phyloP scores from a whole-genome alignment of 441 rosid species.

The Manihot esculenta region DNA sequence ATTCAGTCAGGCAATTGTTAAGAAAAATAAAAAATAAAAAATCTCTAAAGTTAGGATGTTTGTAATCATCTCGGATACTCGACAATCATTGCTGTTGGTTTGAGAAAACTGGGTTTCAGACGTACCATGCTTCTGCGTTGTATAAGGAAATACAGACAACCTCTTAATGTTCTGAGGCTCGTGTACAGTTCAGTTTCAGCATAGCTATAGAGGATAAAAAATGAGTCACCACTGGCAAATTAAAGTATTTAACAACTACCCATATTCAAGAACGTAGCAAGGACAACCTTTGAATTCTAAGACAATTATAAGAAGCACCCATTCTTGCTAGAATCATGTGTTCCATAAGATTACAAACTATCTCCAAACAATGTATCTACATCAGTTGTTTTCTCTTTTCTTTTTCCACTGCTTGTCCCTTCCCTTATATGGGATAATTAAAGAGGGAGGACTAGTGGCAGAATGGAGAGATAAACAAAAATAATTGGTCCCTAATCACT shows the following conservation, averaged over 20 bases:
- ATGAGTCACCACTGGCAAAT: not conserved
- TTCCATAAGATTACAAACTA: not conserved
- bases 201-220: not conserved
- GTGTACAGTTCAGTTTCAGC: not conserved
- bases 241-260: not conserved
- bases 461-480: conserved; percentile 6
- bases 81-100: too few species aligned
- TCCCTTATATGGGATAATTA: not conserved
- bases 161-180: not conserved
- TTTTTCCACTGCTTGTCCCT: not conserved
- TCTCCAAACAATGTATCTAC: not conserved
- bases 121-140: too few species aligned
- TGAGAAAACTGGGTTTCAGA: not conserved
- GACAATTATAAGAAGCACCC: not conserved
- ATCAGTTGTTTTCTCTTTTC: not conserved
- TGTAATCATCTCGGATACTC: too few species aligned
- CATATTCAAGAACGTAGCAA: not conserved
- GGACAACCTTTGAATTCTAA: not conserved
- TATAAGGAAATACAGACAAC: not conserved
- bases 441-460: not conserved
- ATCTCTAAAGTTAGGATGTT: too few species aligned
- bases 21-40: too few species aligned
- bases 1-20: too few species aligned
- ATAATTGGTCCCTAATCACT: conserved; percentile 13
- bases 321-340: not conserved